These are phyloP conservation scores for Lactarius akahatsu DNA, from an alignment of 768 basidiomycete genomes.

Conservation along the genomic window DNA sequence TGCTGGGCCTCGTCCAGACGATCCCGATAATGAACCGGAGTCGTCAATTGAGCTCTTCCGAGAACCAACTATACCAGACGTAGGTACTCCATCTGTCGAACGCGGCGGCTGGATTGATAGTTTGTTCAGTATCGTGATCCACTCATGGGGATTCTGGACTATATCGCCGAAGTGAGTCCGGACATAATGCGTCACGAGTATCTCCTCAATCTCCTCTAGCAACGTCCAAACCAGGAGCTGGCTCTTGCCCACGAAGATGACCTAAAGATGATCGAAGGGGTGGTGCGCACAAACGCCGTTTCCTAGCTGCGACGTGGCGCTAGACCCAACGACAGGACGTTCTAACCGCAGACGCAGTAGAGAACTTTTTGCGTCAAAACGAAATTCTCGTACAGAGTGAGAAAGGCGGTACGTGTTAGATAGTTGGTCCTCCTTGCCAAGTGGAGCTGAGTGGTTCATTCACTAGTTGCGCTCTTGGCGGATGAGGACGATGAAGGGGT, in stretches of 20 bases:
- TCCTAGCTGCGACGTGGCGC: neutral
- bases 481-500: neutral
- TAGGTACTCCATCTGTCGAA: neutral
- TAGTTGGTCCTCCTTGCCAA: neutral
- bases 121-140: slow-evolving; percentile 13
- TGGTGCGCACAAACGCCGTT: slow-evolving; percentile 6
- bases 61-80: neutral
- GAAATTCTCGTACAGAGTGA: neutral
- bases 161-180: slow-evolving; percentile 15
- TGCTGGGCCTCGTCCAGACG: slow-evolving; percentile 8
- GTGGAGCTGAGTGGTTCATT: neutral
- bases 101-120: neutral
- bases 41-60: slow-evolving; percentile 1
- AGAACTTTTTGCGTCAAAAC: slow-evolving; percentile 1
- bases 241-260: slow-evolving; percentile 22
- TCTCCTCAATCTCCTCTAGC: neutral
- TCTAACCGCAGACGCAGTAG: slow-evolving; percentile 7
- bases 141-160: slow-evolving; percentile 14
- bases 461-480: slow-evolving; percentile 6
- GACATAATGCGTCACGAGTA: neutral
- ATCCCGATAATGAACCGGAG: neutral
- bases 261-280: slow-evolving; percentile 3
- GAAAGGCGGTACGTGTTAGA: slow-evolving; percentile 11
- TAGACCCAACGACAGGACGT: slow-evolving; percentile 5
- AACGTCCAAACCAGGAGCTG: slow-evolving; percentile 2